Conservation (phyloP, 495 filamentous ascomycete genomes). For the Tricharina praecox region DNA sequence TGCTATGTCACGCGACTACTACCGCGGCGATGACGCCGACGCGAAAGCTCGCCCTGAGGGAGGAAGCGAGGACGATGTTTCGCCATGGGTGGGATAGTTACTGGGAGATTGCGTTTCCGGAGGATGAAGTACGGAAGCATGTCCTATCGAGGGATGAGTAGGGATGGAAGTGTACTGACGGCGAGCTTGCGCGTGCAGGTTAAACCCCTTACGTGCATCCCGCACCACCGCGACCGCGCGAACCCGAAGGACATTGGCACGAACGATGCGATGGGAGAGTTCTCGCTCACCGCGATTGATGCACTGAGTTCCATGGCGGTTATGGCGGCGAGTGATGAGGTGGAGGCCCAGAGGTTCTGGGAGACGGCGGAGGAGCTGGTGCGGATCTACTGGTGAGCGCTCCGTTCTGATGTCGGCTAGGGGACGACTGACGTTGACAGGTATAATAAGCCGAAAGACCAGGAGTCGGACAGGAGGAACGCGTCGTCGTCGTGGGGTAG, state of each 20-base stretch:
- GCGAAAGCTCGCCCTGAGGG: constrained; percentile 34
- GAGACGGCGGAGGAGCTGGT: constrained; percentile 51
- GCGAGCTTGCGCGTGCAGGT: constrained; percentile 43
- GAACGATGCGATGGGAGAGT: constrained; percentile 93
- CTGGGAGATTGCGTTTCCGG: constrained; percentile 82
- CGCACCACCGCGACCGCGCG: constrained; percentile 62
- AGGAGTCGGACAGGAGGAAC: neutral
- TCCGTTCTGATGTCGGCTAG: neutral
- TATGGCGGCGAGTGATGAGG: constrained; percentile 45
- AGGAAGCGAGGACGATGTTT: constrained; percentile 81
- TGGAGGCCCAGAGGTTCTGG: constrained; percentile 23
- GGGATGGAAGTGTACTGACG: neutral
- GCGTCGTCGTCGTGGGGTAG: constrained; percentile 13
- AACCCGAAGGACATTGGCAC: constrained; percentile 71
- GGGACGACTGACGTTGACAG: constrained; percentile 13
- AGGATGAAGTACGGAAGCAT: constrained; percentile 54
- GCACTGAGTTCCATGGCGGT: constrained; percentile 87
- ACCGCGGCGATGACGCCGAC: neutral
- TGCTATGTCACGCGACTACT: neutral
- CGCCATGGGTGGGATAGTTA: constrained; percentile 96
- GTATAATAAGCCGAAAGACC: constrained; percentile 17
- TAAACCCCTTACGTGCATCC: constrained; percentile 67
- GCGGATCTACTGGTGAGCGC: constrained; percentile 24
- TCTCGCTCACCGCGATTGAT: constrained; percentile 87
- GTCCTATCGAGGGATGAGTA: constrained; percentile 9